Base-by-base conservation (phyloP, 352 stramenopile genomes). In the Phytophthora cryptogea region DNA sequence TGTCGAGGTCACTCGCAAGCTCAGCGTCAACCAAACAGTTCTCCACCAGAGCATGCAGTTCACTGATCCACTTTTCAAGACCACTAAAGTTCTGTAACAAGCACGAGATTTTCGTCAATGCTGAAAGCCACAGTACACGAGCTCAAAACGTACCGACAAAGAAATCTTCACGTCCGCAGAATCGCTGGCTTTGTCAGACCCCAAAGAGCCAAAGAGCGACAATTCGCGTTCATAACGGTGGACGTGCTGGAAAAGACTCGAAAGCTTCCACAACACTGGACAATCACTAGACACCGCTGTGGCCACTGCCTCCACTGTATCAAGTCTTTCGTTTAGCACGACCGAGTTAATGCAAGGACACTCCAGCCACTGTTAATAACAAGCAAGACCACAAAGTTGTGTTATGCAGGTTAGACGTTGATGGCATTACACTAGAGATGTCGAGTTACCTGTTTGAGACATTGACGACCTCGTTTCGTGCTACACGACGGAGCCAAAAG, bases 401-500 rank as follows among this genome's bases (percentile, higher is more conserved):
- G n/a, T n/a, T n/a, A n/a, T n/a, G n/a, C n/a, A n/a, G n/a, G n/a
- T n/a, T n/a, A n/a, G n/a, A n/a, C n/a, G n/a, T n/a, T n/a, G n/a
- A n/a, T n/a, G n/a, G n/a, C n/a, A n/a, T n/a, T n/a, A n/a, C n/a
- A n/a, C n/a, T n/a, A n/a, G n/a, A 36, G 31, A 23, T 41, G 20
- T 16, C 5, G 7, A 40, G 5, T 23, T 51, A 70, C 63, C 57
- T 63, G 23, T 55, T 50, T 58, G 13, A 70, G 58, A 28, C 50
- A 58, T 46, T 54, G 26, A 1, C 44, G 63, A 7, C 63, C 63
- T n/a, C 50, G 43, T 42, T 57, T 74, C 0, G 59, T 68, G 35
- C 63, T 70, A 46, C 64, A 74, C 3, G 64, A 69, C 10, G 58
- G 64, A 6, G 23, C 45, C 8, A 76, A 52, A 0, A 73, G 31